Conservation (phyloP, 1,284 basidiomycete genomes). For the Ustilago hordei region DNA sequence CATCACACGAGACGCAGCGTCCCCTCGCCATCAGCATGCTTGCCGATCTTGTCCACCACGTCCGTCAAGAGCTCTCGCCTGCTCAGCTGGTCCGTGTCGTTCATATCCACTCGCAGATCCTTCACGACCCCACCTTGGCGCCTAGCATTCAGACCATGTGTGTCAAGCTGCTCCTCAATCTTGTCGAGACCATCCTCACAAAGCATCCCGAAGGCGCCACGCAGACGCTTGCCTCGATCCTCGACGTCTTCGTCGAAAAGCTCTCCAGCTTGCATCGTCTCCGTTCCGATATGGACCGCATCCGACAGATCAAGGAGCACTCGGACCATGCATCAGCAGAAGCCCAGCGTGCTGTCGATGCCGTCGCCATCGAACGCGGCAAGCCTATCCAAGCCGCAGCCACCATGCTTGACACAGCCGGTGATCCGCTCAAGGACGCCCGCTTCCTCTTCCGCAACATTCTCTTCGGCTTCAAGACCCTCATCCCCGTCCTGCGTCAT, state of each 20-base stretch:
- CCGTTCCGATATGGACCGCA: slow-evolving; percentile 53
- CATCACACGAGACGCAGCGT: slow-evolving; percentile 82
- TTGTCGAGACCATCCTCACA: slow-evolving; percentile 82
- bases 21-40: slow-evolving; percentile 87
- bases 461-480: slow-evolving; percentile 88
- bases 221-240: slow-evolving; percentile 78
- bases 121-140: slow-evolving; percentile 88
- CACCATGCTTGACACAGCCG: slow-evolving; percentile 70
- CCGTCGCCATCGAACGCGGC: slow-evolving; percentile 70
- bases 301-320: slow-evolving; percentile 41
- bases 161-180: slow-evolving; percentile 90
- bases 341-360: slow-evolving; percentile 24
- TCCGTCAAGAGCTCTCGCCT: slow-evolving; percentile 84
- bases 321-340: slow-evolving; percentile 16
- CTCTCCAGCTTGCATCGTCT: slow-evolving; percentile 79
- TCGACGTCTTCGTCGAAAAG: slow-evolving; percentile 88
- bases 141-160: slow-evolving; percentile 89
- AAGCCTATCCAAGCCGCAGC: slow-evolving; percentile 70
- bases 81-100: slow-evolving; percentile 84
- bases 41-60: slow-evolving; percentile 92
- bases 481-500: slow-evolving; percentile 82
- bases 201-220: slow-evolving; percentile 73
- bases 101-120: slow-evolving; percentile 85
- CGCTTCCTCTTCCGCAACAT: slow-evolving; percentile 88
- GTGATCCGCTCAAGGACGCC: slow-evolving; percentile 72